These are phyloP conservation scores for Coemansia sp. DNA, from an alignment of 192 early-diverging fungal genomes.

Conservation along the genomic window DNA sequence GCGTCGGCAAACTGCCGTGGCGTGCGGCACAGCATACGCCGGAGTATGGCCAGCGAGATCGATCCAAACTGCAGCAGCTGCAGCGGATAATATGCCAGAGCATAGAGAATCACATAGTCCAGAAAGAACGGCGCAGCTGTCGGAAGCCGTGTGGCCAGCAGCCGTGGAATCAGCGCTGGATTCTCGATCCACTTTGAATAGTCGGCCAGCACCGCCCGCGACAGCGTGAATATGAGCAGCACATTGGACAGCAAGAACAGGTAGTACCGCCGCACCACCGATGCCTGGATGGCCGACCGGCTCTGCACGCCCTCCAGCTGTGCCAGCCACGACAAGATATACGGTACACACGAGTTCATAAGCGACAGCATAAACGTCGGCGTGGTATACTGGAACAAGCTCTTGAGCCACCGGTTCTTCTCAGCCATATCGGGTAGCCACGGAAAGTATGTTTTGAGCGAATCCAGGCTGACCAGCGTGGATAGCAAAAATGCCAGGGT, in stretches of 20 bases:
- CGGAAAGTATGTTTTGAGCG: slow-evolving; percentile 56
- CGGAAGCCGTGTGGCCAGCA: slow-evolving; percentile 68
- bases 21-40: slow-evolving; percentile 66
- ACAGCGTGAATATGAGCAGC: slow-evolving; percentile 69
- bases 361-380: slow-evolving; percentile 43
- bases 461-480: slow-evolving; percentile 56
- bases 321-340: slow-evolving; percentile 43
- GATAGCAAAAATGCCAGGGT: slow-evolving; percentile 67
- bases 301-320: slow-evolving; percentile 47
- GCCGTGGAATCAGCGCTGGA: slow-evolving; percentile 60
- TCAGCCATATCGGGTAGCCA: slow-evolving; percentile 46
- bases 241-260: slow-evolving; percentile 76
- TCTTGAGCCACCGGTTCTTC: slow-evolving; percentile 49
- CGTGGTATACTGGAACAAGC: slow-evolving; percentile 41
- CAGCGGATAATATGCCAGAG: slow-evolving; percentile 64
- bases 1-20: slow-evolving; percentile 76
- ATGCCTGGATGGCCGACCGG: slow-evolving; percentile 42
- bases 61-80: slow-evolving; percentile 70
- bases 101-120: slow-evolving; percentile 72
- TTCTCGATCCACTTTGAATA: slow-evolving; percentile 69
- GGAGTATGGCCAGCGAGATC: slow-evolving; percentile 55
- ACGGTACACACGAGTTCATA: slow-evolving; percentile 47
- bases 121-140: slow-evolving; percentile 77
- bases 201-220: slow-evolving; percentile 63
- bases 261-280: slow-evolving; percentile 63